Evolutionary conservation across 2,329 filamentous ascomycete genomes (phyloP), one percentile per base, ranked within the genome.

Genomic region (Chrysoporthe deuterocubensis): DNA sequence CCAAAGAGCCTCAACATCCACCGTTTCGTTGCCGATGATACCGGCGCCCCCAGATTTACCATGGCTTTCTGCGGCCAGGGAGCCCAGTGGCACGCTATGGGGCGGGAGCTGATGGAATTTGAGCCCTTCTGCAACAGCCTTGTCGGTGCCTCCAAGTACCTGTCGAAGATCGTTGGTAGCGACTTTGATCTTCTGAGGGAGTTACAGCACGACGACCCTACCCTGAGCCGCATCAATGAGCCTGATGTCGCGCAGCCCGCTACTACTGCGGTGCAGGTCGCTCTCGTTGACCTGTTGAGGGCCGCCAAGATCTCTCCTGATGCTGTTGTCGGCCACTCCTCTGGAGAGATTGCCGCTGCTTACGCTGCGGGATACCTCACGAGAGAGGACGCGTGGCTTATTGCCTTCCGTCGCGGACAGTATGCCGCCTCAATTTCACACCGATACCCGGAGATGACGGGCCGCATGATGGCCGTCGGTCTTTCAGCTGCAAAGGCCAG

Each of bases 311-410:
- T 70, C 4, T 40, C 9, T 13, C 65, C 67, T 3, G 48, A 43
- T 1, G 71, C 75, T 21, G 79, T 82, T 3, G 74, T 83, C 8
- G 81, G 82, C 0, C 82, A 84, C 69, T 83, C 82, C 0, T 83
- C 81, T 0, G 82, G 82, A 2, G 82, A 84, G 65, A 80, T 84
- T 43, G 82, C 81, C 0, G 82, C 82, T 7, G 81, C 82, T 0
- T 82, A 79, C 65, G 79, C 81, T 9, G 74, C 74, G 0, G 78
- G 76, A 0, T 75, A 75, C 18, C 73, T 84, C 26, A 75, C 76
- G 2, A 73, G 74, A 26, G 72, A 79, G 60, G 73, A 74, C 6
- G 82, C 81, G 4, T 82, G 80, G 79, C 73, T 78, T 58, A 75
- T 81, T 43, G 78, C 81, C 3, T 83, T 81, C 68, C 75, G 78